A percentile compares a stretch with the other conserved stretches of the same genome.
These are phyloP conservation scores for Oidiodendron maius DNA, from an alignment of 495 filamentous ascomycete species.

Conservation along the genomic window DNA sequence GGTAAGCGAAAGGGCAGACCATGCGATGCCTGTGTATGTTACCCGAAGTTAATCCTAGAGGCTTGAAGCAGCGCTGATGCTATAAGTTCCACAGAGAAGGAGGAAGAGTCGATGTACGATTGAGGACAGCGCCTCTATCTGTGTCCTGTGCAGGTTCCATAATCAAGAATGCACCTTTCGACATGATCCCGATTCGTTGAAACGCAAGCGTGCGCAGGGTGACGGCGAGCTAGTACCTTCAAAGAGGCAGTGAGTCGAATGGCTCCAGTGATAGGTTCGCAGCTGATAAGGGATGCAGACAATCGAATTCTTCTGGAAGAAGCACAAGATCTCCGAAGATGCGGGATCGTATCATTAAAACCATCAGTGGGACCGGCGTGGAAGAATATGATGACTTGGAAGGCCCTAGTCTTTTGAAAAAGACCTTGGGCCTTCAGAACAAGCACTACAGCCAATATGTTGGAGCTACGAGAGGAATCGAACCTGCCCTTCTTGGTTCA, in stretches of 20 bases:
- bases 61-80: background rate
- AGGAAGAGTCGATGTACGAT: constrained; percentile 87
- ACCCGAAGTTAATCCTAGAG: background rate
- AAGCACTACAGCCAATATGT: constrained; percentile 56
- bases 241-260: constrained; percentile 45
- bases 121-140: constrained; percentile 59
- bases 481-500: constrained; percentile 62
- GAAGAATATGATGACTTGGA: constrained; percentile 56
- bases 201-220: constrained; percentile 60
- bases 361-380: constrained; percentile 45
- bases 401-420: constrained; percentile 51
- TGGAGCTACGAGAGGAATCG: constrained; percentile 65
- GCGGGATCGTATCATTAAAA: constrained; percentile 28
- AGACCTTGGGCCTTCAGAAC: constrained; percentile 56
- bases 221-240: constrained; percentile 43
- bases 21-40: constrained; percentile 54
- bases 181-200: constrained; percentile 62
- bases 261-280: constrained; percentile 11
- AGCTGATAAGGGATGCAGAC: constrained; percentile 18
- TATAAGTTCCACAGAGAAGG: constrained; percentile 36
- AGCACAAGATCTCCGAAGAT: constrained; percentile 7
- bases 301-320: constrained; percentile 9
- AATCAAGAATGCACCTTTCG: constrained; percentile 56
- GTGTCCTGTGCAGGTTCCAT: constrained; percentile 56
- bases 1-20: constrained; percentile 33